Percentiles rank a stretch among this genome's conserved stretches.
Evolutionary conservation across 1,139 yeast species (phyloP).

Genomic region (Yamadazyma epiphylla): DNA sequence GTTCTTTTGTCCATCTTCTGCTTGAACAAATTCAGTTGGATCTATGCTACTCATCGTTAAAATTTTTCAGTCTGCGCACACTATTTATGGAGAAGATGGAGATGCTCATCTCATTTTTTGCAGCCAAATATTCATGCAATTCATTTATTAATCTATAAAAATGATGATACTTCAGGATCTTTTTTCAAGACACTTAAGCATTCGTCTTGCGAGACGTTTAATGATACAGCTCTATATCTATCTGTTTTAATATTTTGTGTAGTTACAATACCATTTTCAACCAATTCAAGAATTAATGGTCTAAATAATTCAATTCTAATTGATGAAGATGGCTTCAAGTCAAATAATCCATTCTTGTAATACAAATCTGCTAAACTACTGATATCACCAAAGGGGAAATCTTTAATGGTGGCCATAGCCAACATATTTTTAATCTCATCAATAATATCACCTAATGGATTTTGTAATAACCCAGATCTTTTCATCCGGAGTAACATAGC

Average conservation of each 20-base stretch:
- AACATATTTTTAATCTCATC: constrained; percentile 62
- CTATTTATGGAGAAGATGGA: no score
- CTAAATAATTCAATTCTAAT: constrained; percentile 45
- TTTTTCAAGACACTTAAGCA: constrained; percentile 54
- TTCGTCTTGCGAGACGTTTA: constrained; percentile 72
- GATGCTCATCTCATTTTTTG: no score
- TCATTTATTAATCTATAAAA: constrained; percentile 4
- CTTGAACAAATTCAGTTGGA: constrained; percentile 45
- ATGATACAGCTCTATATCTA: constrained; percentile 56
- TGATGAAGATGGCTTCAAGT: not conserved
- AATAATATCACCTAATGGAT: constrained; percentile 67
- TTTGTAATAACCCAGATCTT: constrained; percentile 70
- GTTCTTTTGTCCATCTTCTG: constrained; percentile 30
- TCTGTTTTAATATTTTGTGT: constrained; percentile 69
- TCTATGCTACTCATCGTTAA: constrained; percentile 23
- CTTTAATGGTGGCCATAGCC: constrained; percentile 20
- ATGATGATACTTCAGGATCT: constrained; percentile 29
- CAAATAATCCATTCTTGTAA: not conserved
- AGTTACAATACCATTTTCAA: constrained; percentile 71
- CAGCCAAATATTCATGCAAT: no score
- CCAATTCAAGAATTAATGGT: constrained; percentile 58
- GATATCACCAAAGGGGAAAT: constrained; percentile 12
- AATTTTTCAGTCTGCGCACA: constrained; percentile 1
- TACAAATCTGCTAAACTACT: constrained; percentile 3
- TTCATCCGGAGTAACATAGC: constrained; percentile 64